Evolutionary conservation across 257 asterid genomes (phyloP), one percentile per base, ranked within the genome.

Genomic region (Dorcoceras hygrometricum): DNA sequence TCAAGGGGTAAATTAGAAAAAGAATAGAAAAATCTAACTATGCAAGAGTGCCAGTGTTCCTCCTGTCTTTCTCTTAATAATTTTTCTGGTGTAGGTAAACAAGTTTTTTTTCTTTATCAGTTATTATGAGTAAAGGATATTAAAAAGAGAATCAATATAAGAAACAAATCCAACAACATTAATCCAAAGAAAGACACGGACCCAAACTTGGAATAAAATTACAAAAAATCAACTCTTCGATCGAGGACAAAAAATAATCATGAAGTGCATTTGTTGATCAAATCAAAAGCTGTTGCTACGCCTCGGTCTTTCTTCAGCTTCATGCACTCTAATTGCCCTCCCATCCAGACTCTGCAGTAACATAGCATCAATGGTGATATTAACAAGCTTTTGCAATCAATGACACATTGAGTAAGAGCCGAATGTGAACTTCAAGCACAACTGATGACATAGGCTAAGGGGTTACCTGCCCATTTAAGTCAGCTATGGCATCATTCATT

Each of bases 401-500:
- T n/a, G n/a, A n/a, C n/a, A 43, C 19, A 43, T 12, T 2, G 51
- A 43, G 51, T 3, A n/a, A n/a, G 51, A 43, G 51, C 51, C 3
- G 4, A 43, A 43, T 43, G 51, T 10, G 16, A 3, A 43, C 14
- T 43, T 43, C 51, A 14, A 8, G 36, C 7, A 31, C 16, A 34
- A 43, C 19, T 12, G 51, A 31, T 31, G 6, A 14, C 4, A 51
- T 27, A 57, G 57, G 25, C 25, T 1, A 46, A 6, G 5, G 67
- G 18, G 29, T 67, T 79, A 90, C 99, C 93, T 86, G 87, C 58
- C 96, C 96, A 72, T 94, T 96, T 19, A 94, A 96, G 77, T 77
- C 83, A 14, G 95, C 84, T 31, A 94, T 90, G 77, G 96, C 96
- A 63, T 86, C 91, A 25, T 85, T 87, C 88, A 83, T 77, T 80